These are phyloP conservation scores for Verticillium isaacii DNA, from an alignment of 2,329 filamentous ascomycete genomes.

Conservation along the genomic window DNA sequence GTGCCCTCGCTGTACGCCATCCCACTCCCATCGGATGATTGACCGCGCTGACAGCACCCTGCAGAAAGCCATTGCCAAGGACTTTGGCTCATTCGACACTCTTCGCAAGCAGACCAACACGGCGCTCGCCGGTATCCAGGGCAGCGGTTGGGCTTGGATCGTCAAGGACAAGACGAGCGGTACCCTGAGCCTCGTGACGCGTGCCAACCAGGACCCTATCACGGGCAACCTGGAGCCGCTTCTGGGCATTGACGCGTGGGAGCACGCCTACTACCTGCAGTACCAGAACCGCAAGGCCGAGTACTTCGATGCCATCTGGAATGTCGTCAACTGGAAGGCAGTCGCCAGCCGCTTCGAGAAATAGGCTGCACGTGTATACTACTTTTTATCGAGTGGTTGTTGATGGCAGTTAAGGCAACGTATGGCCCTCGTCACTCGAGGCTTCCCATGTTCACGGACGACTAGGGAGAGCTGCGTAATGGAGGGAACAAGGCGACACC, in stretches of 20 bases:
- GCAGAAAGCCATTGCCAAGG: slow-evolving; percentile 54
- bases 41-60: background rate
- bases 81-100: slow-evolving; percentile 62
- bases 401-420: background rate
- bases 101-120: slow-evolving; percentile 65
- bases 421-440: background rate
- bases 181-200: slow-evolving; percentile 59
- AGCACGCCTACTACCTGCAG: slow-evolving; percentile 93
- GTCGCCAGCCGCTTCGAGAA: slow-evolving; percentile 70
- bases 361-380: slow-evolving; percentile 18
- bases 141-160: slow-evolving; percentile 88
- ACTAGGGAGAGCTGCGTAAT: background rate
- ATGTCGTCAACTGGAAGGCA: slow-evolving; percentile 93
- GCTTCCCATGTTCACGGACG: background rate
- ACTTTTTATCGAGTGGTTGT: background rate
- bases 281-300: slow-evolving; percentile 97
- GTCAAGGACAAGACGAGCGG: slow-evolving; percentile 65
- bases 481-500: too few species aligned
- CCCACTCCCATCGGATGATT: background rate
- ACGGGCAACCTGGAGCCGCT: slow-evolving; percentile 77
- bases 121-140: slow-evolving; percentile 71
- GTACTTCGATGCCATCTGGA: slow-evolving; percentile 92
- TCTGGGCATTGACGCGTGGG: slow-evolving; percentile 90
- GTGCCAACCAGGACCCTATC: slow-evolving; percentile 87
- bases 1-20: slow-evolving; percentile 51